Conservation (phyloP, 345 rosid genomes). For the Jatropha curcas region DNA sequence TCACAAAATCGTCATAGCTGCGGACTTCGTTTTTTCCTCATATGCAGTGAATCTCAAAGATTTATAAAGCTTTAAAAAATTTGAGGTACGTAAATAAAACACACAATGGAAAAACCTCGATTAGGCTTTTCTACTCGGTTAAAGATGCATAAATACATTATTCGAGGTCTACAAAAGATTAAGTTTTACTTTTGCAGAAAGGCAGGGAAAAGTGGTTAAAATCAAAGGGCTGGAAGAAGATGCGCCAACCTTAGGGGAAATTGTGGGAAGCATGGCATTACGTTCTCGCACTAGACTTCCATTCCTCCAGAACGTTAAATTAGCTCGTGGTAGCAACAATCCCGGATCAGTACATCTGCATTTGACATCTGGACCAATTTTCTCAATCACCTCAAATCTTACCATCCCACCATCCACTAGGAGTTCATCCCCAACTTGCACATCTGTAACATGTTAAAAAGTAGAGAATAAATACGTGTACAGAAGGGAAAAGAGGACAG, state of each 20-base stretch:
- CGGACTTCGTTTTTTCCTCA: neutral
- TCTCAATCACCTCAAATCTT: constrained; percentile 95
- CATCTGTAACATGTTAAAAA: constrained; percentile 48
- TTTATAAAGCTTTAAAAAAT: neutral
- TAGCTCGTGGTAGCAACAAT: constrained; percentile 91
- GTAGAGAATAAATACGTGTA: neutral
- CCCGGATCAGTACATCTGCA: constrained; percentile 95
- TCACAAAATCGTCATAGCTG: too few species aligned
- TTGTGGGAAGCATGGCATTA: constrained; percentile 99
- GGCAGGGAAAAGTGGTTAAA: neutral
- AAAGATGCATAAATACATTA: neutral
- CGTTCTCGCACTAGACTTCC: constrained; percentile 97
- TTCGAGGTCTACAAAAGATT: neutral
- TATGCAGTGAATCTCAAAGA: neutral
- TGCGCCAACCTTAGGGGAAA: constrained; percentile 78
- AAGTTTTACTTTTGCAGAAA: neutral
- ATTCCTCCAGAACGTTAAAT: constrained; percentile 97
- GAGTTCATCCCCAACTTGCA: constrained; percentile 89
- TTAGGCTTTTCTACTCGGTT: neutral
- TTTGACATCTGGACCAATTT: constrained; percentile 96
- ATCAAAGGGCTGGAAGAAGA: neutral
- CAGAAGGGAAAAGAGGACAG: neutral
- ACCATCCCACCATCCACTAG: constrained; percentile 99
- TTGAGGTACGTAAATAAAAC: neutral
- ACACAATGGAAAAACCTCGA: neutral